A percentile compares a stretch with the other conserved stretches of the same genome.
Conservation (phyloP, 164 flowering plant genomes). For the Liquidambar formosana region DNA sequence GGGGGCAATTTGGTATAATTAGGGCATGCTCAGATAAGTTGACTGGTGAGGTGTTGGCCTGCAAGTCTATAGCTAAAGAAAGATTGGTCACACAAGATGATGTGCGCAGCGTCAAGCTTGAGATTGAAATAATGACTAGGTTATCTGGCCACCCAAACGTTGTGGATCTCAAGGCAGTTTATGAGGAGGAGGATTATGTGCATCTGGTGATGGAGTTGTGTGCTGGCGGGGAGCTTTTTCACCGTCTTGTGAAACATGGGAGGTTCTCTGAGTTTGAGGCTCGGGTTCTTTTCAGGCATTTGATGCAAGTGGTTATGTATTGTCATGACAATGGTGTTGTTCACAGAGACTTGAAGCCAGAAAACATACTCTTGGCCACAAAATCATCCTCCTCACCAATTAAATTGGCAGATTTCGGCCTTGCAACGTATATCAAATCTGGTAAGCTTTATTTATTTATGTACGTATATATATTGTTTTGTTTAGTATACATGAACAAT, state of each 20-base stretch:
- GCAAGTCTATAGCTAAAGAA: conserved; percentile 45
- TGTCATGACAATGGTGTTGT: conserved; percentile 47
- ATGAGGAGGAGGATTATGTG: conserved; percentile 42
- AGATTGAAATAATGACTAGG: conserved; percentile 40
- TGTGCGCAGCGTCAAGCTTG: conserved; percentile 34
- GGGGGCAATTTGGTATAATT: conserved; percentile 46
- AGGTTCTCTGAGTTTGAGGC: conserved; percentile 38
- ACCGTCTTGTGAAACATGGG: conserved; percentile 37
- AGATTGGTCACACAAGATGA: conserved; percentile 38
- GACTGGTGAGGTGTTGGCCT: conserved; percentile 41
- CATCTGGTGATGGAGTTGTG: conserved; percentile 46
- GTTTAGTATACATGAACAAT: neutral
- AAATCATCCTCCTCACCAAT: conserved; percentile 33
- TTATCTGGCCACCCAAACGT: conserved; percentile 46
- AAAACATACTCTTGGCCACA: conserved; percentile 42
- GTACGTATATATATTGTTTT: neutral
- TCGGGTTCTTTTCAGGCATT: conserved; percentile 24
- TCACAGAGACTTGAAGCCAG: conserved; percentile 50
- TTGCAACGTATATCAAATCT: conserved; percentile 39
- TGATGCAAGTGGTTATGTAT: conserved; percentile 39
- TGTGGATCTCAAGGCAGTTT: conserved; percentile 45
- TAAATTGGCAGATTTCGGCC: conserved; percentile 46
- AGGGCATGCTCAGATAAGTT: conserved; percentile 37
- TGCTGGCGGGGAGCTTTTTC: conserved; percentile 48
- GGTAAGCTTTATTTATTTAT: conserved; percentile 16